Evolutionary conservation across 768 basidiomycete genomes (phyloP).

Genomic region (Trametes gibbosa): DNA sequence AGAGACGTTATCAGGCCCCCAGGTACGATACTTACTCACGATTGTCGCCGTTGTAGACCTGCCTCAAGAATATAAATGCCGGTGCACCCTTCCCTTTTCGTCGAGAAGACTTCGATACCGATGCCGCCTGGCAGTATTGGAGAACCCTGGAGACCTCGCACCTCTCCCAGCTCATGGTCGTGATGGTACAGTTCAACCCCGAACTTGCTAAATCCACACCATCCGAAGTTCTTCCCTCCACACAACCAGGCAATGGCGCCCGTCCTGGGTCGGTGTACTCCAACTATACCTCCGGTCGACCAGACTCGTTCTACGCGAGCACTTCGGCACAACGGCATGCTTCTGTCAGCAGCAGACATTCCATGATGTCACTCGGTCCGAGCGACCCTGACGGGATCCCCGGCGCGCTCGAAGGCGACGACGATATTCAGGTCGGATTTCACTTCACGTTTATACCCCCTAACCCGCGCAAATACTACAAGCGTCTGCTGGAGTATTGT

Average conservation of each 20-base stretch:
- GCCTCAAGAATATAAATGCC: conserved; percentile 87
- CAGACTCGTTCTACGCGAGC: conserved; percentile 24
- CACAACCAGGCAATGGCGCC: conserved; percentile 25
- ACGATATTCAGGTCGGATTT: conserved; percentile 68
- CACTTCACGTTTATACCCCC: conserved; percentile 91
- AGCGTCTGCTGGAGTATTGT: conserved; percentile 78
- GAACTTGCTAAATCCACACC: conserved; percentile 79
- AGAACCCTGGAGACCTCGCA: conserved; percentile 75
- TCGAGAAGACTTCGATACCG: conserved; percentile 81
- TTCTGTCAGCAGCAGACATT: conserved; percentile 69
- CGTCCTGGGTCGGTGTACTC: conserved; percentile 63
- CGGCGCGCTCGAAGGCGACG: conserved; percentile 53
- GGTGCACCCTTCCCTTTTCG: conserved; percentile 81
- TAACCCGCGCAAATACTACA: conserved; percentile 83
- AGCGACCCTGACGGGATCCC: conserved; percentile 35
- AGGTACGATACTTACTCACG: conserved; percentile 8
- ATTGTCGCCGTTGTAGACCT: conserved; percentile 51
- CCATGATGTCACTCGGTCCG: conserved; percentile 37
- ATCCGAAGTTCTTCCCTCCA: conserved; percentile 44
- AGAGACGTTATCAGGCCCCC: conserved; percentile 3
- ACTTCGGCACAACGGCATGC: conserved; percentile 44
- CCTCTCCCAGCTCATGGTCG: conserved; percentile 84
- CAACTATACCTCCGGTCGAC: conserved; percentile 12
- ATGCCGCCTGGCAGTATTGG: conserved; percentile 85
- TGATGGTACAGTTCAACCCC: conserved; percentile 84